Evolutionary conservation across 75 land plant species (phyloP), one percentile per base, ranked within the genome.

Genomic region (Ceratopteris richardii): DNA sequence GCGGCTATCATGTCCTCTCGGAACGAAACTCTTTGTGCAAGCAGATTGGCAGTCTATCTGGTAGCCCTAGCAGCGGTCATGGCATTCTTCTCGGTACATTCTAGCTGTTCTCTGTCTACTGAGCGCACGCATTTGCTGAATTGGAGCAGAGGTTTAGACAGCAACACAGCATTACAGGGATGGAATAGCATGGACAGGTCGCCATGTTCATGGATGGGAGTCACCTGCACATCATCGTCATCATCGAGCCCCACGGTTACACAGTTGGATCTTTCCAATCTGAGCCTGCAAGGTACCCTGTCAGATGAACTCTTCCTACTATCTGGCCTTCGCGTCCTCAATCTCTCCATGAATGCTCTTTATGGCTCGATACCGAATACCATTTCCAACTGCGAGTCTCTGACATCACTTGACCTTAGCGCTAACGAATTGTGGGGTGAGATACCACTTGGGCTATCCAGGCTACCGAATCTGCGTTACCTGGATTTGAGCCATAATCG

Each of bases 171-270:
- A 14, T 41, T 65, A 17, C 41, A 40, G 10, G 62, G 51, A 30
- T 63, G 65, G 65, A 28, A 14, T 21, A 14, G 14, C 17, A 6
- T 36, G 10, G 57, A 30, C n/a, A 24, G 46, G 40, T 44, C 44
- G 48, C 84, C 86, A 24, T 88, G 93, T 65, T 71, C 54, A 40
- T 88, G 93, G 93, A 70, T 73, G 16, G 93, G 93, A 0, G 69
- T 88, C 0, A 22, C 12, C 7, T 88, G 93, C 74, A 66, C 63
- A 61, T 20, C n/a, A 17, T 17, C n/a, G 21, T 17, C 48, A 5
- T 17, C n/a, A 17, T 46, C 48, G 48, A 4, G 17, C 70, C 37
- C 60, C 22, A 43, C 29, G 29, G 82, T 86, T 0, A 30, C 64
- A 0, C 29, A 7, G 16, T 16, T 68, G 44, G 31, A 65, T 37